Evolutionary conservation across 768 basidiomycete species (phyloP).

Genomic region (Rhizopogon vulgaris): DNA sequence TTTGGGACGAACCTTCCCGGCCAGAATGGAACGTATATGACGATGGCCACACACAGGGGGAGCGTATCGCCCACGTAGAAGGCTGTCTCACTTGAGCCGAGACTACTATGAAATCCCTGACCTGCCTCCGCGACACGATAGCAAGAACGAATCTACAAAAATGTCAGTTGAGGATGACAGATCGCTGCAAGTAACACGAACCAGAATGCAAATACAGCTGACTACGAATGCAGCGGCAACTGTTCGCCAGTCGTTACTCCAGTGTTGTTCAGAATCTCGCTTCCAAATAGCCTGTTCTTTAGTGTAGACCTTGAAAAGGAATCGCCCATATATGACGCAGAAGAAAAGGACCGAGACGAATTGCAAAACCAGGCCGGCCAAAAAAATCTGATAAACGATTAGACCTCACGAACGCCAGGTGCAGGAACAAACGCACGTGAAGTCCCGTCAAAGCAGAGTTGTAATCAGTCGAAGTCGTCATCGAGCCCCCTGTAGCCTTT

Average conservation of each 20-base stretch:
- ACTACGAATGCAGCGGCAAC: slow-evolving; percentile 44
- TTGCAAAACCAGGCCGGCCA: slow-evolving; percentile 52
- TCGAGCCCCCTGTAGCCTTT: slow-evolving; percentile 43
- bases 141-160: slow-evolving; percentile 50
- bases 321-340: slow-evolving; percentile 38
- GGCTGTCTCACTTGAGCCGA: slow-evolving; percentile 51
- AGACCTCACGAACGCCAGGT: background rate
- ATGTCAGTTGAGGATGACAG: background rate
- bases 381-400: slow-evolving; percentile 38
- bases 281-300: slow-evolving; percentile 36
- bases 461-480: slow-evolving; percentile 35
- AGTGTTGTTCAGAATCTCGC: slow-evolving; percentile 30
- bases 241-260: slow-evolving; percentile 55
- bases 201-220: slow-evolving; percentile 60
- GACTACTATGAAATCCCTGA: slow-evolving; percentile 53
- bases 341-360: slow-evolving; percentile 48
- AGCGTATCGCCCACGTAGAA: slow-evolving; percentile 68
- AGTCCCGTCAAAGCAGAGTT: slow-evolving; percentile 25
- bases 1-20: slow-evolving; percentile 47
- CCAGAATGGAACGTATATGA: slow-evolving; percentile 56
- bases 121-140: slow-evolving; percentile 58
- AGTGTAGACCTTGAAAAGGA: slow-evolving; percentile 42
- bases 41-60: slow-evolving; percentile 56
- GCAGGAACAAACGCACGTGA: slow-evolving; percentile 24
- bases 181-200: slow-evolving; percentile 24